Percentiles rank a stretch among this genome's conserved stretches.
phyloP scores from a whole-genome alignment of 2,329 filamentous ascomycete species.

The Talaromyces atroroseus region DNA sequence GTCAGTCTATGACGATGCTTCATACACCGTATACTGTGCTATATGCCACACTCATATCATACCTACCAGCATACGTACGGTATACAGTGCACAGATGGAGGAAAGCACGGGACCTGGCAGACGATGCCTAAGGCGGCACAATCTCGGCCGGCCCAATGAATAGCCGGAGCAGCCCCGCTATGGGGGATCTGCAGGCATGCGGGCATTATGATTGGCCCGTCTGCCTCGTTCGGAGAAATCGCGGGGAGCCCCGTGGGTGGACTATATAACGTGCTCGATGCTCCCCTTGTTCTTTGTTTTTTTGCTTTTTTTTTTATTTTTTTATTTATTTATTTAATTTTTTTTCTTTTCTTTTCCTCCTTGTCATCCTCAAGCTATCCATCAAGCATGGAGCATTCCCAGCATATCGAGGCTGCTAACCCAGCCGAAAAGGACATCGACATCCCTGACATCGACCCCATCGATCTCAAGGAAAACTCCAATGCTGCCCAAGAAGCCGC shows the following conservation, averaged over 20 bases:
- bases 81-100: too few relatives aligned
- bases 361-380: too few relatives aligned
- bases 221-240: not conserved
- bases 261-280: not conserved
- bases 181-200: not conserved
- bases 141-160: not conserved
- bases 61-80: too few relatives aligned
- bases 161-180: not conserved
- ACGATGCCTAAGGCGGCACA: too few relatives aligned
- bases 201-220: not conserved
- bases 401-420: conserved; percentile 24
- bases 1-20: too few relatives aligned
- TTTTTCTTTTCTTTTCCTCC: too few relatives aligned
- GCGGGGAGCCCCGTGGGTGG: conserved; percentile 5
- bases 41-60: not conserved
- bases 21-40: not conserved
- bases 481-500: conserved; percentile 23
- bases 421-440: conserved; percentile 24
- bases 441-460: conserved; percentile 21
- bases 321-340: too few relatives aligned
- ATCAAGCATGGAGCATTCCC: conserved; percentile 14
- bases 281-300: not conserved
- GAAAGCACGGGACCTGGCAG: too few relatives aligned
- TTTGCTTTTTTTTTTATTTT: too few relatives aligned
- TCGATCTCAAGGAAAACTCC: conserved; percentile 22